Evolutionary conservation across 2,329 filamentous ascomycete species (phyloP).

Genomic region (Helotiales sp.): DNA sequence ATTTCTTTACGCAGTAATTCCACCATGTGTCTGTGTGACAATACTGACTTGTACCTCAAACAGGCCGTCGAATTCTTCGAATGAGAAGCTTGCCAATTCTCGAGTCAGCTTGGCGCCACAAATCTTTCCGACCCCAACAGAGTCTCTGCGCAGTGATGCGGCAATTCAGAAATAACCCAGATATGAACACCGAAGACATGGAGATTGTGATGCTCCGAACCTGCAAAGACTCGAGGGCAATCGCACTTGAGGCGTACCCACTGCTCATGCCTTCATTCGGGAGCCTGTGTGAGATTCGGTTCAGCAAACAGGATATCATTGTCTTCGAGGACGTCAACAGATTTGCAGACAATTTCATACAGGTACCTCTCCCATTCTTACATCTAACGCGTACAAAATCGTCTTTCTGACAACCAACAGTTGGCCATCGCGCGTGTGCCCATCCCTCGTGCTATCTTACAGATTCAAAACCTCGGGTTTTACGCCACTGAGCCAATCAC

Average conservation of each 20-base stretch:
- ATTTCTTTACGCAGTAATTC: too few species aligned
- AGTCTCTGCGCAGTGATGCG: not conserved
- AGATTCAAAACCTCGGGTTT: not conserved
- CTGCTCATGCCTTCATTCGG: not conserved
- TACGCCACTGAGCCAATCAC: not conserved
- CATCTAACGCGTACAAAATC: too few species aligned
- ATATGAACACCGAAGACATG: not conserved
- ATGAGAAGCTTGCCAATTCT: not conserved
- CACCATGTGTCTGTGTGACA: too few species aligned
- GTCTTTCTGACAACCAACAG: too few species aligned
- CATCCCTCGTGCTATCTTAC: not conserved
- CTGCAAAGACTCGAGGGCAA: not conserved
- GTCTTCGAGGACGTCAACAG: not conserved
- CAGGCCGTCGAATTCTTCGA: not conserved
- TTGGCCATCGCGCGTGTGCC: too few species aligned
- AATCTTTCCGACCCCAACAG: not conserved
- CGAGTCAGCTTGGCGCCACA: too few species aligned
- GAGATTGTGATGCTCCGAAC: not conserved
- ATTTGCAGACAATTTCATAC: too few species aligned
- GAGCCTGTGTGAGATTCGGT: not conserved
- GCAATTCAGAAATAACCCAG: not conserved
- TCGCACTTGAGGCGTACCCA: not conserved
- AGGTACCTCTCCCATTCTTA: too few species aligned
- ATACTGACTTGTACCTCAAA: not conserved
- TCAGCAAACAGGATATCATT: not conserved